These are phyloP conservation scores for Leucogyrophana mollusca DNA, from an alignment of 768 basidiomycete species.

Conservation along the genomic window DNA sequence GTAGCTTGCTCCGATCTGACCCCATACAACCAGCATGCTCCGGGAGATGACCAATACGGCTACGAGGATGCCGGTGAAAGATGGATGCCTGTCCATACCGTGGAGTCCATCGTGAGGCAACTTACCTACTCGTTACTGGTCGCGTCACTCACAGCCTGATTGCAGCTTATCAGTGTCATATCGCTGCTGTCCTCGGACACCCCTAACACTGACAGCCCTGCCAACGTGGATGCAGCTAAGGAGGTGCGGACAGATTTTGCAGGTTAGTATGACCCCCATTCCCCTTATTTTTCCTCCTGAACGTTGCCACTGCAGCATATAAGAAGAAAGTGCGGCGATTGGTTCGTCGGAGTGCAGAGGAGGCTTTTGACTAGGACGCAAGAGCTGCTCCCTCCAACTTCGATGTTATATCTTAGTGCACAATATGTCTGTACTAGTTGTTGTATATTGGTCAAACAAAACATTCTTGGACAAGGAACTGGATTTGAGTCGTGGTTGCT, in stretches of 20 bases:
- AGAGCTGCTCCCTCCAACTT: no score
- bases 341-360: slow-evolving; percentile 86
- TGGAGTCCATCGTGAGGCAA: slow-evolving; percentile 83
- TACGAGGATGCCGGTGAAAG: slow-evolving; percentile 97
- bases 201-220: slow-evolving; percentile 91
- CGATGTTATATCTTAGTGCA: slow-evolving; percentile 8
- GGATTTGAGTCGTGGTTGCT: no score
- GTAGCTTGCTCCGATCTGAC: slow-evolving; percentile 4
- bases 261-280: slow-evolving; percentile 38
- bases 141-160: slow-evolving; percentile 2
- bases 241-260: slow-evolving; percentile 67
- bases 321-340: slow-evolving; percentile 95
- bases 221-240: slow-evolving; percentile 95
- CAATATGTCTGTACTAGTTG: slow-evolving; percentile 10
- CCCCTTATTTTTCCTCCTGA: slow-evolving; percentile 2
- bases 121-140: not conserved
- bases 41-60: slow-evolving; percentile 94
- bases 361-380: slow-evolving; percentile 64
- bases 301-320: slow-evolving; percentile 55
- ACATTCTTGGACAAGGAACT: no score
- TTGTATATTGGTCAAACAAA: not conserved
- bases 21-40: slow-evolving; percentile 66
- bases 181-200: slow-evolving; percentile 90
- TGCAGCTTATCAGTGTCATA: slow-evolving; percentile 91
- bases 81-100: slow-evolving; percentile 97